Base-by-base conservation (phyloP, 2,329 filamentous ascomycete genomes). In the Beauveria sp. region DNA sequence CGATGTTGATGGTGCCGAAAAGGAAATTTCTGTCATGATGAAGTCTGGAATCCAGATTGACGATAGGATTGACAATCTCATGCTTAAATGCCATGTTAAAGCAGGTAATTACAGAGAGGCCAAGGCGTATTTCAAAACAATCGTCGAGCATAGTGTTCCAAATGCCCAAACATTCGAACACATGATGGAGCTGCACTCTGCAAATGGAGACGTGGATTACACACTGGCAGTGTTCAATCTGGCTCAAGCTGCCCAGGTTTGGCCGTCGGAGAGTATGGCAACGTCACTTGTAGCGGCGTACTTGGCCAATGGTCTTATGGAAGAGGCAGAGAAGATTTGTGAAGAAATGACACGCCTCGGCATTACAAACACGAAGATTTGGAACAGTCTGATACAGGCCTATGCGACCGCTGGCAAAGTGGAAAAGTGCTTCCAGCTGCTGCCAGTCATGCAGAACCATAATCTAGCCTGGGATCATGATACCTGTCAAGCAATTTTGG, bases 321-420 rank as follows among this genome's bases (percentile, higher is more conserved):
- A 66, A 18, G 75, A 77, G 43, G 77, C 76, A 0, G 70, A 76
- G 62, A 67, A 66, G n/a, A 69, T 77, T 28, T 75, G 73, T 50
- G 57, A 82, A 54, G 81, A 82, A 50, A 80, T 85, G 38, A 76
- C 86, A 24, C 73, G 74, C 14, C 77, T 79, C 64, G 75, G 78
- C 20, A 80, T 84, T 1, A 76, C 80, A 1, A 74, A 73, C 24
- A 86, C 86, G 2, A 77, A 80, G 38, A 84, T 91, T 69, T 97
- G 90, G 90, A 96, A 97, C 69, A 80, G 85, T 59, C 75, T 97
- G 38, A 77, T 97, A 5, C 80, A 82, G 61, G 84, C 88, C 64
- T 82, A 91, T 71, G 90, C 89, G 7, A 76, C 84, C 61, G 80
- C 83, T 7, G 83, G 88, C 61, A 77, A 80, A 58, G 71, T 85